Base-by-base conservation (phyloP, 345 rosid species). In the Carallia brachiata region DNA sequence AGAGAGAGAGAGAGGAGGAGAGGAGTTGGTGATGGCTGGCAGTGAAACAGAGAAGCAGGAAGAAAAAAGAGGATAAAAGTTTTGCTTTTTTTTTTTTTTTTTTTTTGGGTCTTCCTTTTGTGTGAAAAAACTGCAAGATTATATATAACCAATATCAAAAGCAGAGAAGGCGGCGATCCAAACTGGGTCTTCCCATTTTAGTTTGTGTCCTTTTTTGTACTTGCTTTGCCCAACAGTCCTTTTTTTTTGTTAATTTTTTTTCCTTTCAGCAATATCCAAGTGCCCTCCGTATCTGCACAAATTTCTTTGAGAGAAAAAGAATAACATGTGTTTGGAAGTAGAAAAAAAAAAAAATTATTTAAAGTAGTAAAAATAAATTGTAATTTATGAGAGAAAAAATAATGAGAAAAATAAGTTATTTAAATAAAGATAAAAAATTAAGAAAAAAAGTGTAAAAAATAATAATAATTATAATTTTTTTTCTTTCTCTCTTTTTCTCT, bases 1-100 rank as follows among this genome's bases (percentile, higher is more conserved):
- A 36, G 65, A 62, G 48, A 28, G 61, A 16, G 61, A 37, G 40
- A 30, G 50, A 30, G 31, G 10, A 36, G 13, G 16, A 5, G 31
- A 36, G n/a, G 15, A 7, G 18, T 5, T 34, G 77, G 69, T 23
- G 67, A 18, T 64, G 70, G 36, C 18, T 62, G 16, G 59, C 36
- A 63, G 52, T 1, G 50, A n/a, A 9, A 39, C 32, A 50, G 62
- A 47, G 30, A 66, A 67, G 57, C 52, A 60, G 63, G 69, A 9
- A 47, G 52, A 60, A 56, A 13, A 73, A 63, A 19, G 76, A 32
- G 40, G 70, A 62, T 75, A 65, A 62, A 69, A 56, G 70, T 67
- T 83, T 75, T 70, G 74, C 75, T 71, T 72, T 6, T n/a, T 36
- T 17, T 66, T 47, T 79, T 72, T 32, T 65, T 55, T 5, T 23